Evolutionary conservation across 306 rosid genomes (phyloP).

Genomic region (Trifolium repens): DNA sequence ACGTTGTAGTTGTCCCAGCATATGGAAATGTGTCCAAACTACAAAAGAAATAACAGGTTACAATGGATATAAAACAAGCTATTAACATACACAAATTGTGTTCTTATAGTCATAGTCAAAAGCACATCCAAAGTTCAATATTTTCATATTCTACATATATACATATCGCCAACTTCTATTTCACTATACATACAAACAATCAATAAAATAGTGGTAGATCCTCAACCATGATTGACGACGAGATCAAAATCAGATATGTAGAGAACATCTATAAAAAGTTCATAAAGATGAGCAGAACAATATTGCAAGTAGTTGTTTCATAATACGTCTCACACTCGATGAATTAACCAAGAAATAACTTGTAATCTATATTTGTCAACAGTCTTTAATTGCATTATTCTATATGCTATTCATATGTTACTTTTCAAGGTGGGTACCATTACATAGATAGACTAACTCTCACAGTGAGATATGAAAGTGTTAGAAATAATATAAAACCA

Average conservation of each 20-base stretch:
- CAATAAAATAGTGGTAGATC: neutral
- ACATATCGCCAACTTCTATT: neutral
- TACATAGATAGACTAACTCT: conserved; percentile 10
- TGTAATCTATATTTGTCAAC: neutral
- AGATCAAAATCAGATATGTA: conserved; percentile 1
- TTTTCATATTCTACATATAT: neutral
- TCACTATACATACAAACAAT: conserved; percentile 3
- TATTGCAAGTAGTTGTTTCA: neutral
- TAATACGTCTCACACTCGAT: neutral
- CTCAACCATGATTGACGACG: neutral
- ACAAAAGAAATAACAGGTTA: conserved; percentile 47
- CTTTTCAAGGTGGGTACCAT: neutral
- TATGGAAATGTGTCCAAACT: conserved; percentile 99
- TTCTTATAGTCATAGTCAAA: conserved; percentile 10
- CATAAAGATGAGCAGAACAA: neutral
- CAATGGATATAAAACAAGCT: conserved; percentile 19
- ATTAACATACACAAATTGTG: conserved; percentile 7
- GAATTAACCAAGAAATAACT: conserved; percentile 1
- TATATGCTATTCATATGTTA: neutral
- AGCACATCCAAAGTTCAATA: neutral
- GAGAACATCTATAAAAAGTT: conserved; percentile 1
- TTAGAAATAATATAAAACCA: too few relatives aligned
- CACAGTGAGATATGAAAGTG: neutral
- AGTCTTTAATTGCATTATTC: neutral
- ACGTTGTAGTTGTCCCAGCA: conserved; percentile 98